Percentiles rank a stretch among this genome's conserved stretches.
phyloP scores from a whole-genome alignment of 2,329 filamentous ascomycete genomes.

The Stagonosporopsis tanaceti region DNA sequence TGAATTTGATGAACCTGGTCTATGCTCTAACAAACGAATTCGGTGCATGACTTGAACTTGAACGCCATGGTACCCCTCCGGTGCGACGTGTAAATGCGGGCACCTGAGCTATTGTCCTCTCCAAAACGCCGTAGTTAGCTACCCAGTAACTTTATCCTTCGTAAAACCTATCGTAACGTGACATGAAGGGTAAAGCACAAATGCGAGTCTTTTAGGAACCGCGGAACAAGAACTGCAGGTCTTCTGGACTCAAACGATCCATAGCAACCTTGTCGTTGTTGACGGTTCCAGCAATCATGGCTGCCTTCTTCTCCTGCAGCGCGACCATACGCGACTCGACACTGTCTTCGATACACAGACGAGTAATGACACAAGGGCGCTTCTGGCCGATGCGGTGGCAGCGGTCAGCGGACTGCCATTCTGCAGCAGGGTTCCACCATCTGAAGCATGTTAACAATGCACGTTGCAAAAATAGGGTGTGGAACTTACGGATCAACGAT shows the following conservation, averaged over 20 bases:
- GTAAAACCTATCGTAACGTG: background rate
- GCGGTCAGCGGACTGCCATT: slow-evolving; percentile 94
- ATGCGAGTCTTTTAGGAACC: slow-evolving; percentile 60
- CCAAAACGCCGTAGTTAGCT: background rate
- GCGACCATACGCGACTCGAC: slow-evolving; percentile 96
- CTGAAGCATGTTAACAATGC: slow-evolving; percentile 55
- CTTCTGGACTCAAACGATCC: slow-evolving; percentile 87
- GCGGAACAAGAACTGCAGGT: slow-evolving; percentile 96
- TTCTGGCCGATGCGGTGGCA: slow-evolving; percentile 93
- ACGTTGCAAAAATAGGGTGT: too few species aligned
- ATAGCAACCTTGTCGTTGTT: slow-evolving; percentile 91
- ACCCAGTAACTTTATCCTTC: background rate
- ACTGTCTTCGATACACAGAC: slow-evolving; percentile 94
- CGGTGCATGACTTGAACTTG: background rate
- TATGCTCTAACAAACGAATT: background rate
- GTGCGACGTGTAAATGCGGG: background rate
- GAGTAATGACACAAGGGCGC: slow-evolving; percentile 91
- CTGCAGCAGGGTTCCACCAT: slow-evolving; percentile 99
- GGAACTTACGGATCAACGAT: slow-evolving; percentile 86
- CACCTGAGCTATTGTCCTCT: too few species aligned
- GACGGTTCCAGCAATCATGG: slow-evolving; percentile 96
- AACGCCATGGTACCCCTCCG: background rate
- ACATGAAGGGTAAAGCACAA: background rate
- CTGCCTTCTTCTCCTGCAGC: slow-evolving; percentile 97
- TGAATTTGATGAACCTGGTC: background rate